These are phyloP conservation scores for Dothiorella sarmentorum DNA, from an alignment of 2,329 filamentous ascomycete genomes.

Conservation along the genomic window DNA sequence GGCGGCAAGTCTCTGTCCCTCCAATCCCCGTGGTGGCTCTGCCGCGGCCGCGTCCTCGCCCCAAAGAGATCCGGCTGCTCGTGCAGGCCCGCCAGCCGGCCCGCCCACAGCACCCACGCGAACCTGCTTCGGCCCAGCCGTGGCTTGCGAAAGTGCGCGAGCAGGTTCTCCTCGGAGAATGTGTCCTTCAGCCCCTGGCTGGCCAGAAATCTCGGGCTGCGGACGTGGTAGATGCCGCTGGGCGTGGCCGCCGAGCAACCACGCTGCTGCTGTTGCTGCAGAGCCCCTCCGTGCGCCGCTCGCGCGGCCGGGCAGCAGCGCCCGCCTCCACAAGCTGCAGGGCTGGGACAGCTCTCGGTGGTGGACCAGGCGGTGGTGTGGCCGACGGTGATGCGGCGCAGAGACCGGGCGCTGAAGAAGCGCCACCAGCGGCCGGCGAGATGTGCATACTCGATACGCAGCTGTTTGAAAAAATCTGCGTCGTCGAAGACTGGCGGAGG, in stretches of 20 bases:
- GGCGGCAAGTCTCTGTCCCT: not conserved
- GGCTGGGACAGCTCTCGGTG: not conserved
- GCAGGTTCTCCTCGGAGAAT: constrained; percentile 35
- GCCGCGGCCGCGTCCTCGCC: not conserved
- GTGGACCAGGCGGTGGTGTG: constrained; percentile 6
- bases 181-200: constrained; percentile 30
- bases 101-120: constrained; percentile 39
- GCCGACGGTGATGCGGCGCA: constrained; percentile 13
- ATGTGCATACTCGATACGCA: constrained; percentile 12
- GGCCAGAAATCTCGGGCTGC: constrained; percentile 27
- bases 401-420: constrained; percentile 16
- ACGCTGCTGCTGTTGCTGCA: not conserved
- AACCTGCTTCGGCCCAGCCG: constrained; percentile 28
- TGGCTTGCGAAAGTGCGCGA: constrained; percentile 30
- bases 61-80: not conserved
- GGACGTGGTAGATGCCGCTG: constrained; percentile 5
- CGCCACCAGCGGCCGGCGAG: constrained; percentile 15
- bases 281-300: not conserved
- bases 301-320: not conserved
- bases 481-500: constrained; percentile 6
- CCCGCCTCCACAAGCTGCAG: not conserved
- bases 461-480: constrained; percentile 2
- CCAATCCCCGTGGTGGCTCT: not conserved
- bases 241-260: not conserved
- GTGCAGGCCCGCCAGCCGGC: constrained; percentile 29